Base-by-base conservation (phyloP, 805 yeast species). In the Kodamaea kakaduensis region DNA sequence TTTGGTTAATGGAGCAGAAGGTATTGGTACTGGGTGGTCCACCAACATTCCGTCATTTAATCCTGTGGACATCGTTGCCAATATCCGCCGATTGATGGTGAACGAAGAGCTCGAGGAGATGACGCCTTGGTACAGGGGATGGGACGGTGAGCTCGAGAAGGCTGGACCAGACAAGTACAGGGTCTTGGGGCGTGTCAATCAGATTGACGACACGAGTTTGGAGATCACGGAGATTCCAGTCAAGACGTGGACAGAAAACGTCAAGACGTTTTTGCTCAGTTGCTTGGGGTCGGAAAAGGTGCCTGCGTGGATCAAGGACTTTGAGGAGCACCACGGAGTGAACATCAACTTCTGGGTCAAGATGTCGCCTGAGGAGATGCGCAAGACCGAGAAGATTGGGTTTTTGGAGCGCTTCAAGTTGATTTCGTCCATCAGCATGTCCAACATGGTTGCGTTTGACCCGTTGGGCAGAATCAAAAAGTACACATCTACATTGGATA, bases 1-100 rank as follows among this genome's bases (percentile, higher is more conserved):
- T n/a, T 69, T 93, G 42, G 95, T 93, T 4, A 93, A 93, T 54
- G 98, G 98, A 39, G 73, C 90, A 6, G 98, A 93, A 61, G 98
- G 98, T 66, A 93, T 93, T 58, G 98, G 98, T 43, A 89, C 98
- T 31, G 98, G 98, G 46, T 93, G 97, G 97, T 85, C 96, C 45
- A 88, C 97, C 1, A 78, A 77, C 42, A 82, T 93, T 44, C 98
- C 98, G 1, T 78, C 85, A 25, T 90, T 75, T 62, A 88, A 93
- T 55, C 98, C 98, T 0, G 50, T 58, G 9, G 97, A 90, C 53
- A 68, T 93, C 41, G 87, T 87, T 17, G 64, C 60, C 2, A 93
- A 93, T 49, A 65, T 93, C 20, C 76, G 77, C 40, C 75, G 75
- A 25, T 54, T 93, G 48, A 79, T 93, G 87, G 66, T 70, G 13